Evolutionary conservation across 2,329 filamentous ascomycete species (phyloP), one percentile per base, ranked within the genome.

Genomic region (Zalaria obscura): DNA sequence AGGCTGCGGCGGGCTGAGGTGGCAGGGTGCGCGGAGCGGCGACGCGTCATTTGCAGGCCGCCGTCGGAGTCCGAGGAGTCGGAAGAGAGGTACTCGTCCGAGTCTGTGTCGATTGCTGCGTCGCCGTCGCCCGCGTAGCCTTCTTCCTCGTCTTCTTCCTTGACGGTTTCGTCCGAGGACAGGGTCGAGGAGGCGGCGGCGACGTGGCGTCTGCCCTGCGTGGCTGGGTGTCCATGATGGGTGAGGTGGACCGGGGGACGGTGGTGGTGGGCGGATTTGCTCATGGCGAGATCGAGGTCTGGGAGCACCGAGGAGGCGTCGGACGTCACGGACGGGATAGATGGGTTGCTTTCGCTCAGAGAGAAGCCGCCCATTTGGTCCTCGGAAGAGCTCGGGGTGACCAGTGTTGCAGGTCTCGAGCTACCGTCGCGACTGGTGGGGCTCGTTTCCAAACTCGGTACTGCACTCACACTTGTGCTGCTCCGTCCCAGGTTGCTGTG

Each of bases 261-360:
- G 7, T n/a, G 29, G 7, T 32, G 29, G n/a, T n/a, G 29, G 29
- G 7, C 7, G 29, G n/a, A 7, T 32, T n/a, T 7, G 7, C 29
- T 7, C n/a, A 32, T 32, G 7, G 7, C 29, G 29, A 32, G 29
- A 18, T 18, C 18, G 18, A 18, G 18, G 18, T 18, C 18, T 3
- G 58, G 57, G 11, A 60, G 61, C 11, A 64, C 44, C 5, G 66
- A 69, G 0, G 67, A 69, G 32, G 58, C 60, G 32, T 65, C 64
- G 2, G 67, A 70, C n/a, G 63, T 61, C 10, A 67, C 61, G 5
- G 68, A 71, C 2, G 68, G 68, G 25, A 70, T 68, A 1, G 68
- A 71, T 7, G 67, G 67, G 42, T 69, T 66, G 6, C 67, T 70
- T 5, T 66, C 64, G 4, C 65, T 68, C 49, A 67, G 66, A 3